Conservation (phyloP, 2,329 filamentous ascomycete species). For the Epichloe aotearoae region DNA sequence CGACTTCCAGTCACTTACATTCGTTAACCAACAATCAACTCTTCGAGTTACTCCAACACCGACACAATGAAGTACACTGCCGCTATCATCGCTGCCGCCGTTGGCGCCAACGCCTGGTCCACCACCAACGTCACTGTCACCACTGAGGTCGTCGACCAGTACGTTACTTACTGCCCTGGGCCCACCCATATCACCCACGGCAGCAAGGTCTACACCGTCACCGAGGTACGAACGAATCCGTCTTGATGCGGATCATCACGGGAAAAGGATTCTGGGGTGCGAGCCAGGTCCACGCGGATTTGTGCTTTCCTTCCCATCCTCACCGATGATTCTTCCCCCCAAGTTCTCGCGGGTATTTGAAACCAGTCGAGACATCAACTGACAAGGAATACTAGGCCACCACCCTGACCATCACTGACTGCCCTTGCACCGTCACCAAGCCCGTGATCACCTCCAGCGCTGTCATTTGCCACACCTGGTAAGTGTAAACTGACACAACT, state of each 20-base stretch:
- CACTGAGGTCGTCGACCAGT: slow-evolving; percentile 52
- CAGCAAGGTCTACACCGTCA: slow-evolving; percentile 56
- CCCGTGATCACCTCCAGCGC: slow-evolving; percentile 39
- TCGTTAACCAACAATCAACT: slow-evolving; percentile 30
- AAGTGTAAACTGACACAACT: slow-evolving; percentile 12
- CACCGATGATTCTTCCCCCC: background rate
- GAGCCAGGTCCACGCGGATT: background rate
- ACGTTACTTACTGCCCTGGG: slow-evolving; percentile 61
- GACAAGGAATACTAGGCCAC: slow-evolving; percentile 32
- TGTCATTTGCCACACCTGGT: slow-evolving; percentile 43
- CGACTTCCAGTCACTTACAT: slow-evolving; percentile 47
- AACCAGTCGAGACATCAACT: background rate
- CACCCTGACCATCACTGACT: slow-evolving; percentile 58
- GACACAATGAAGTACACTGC: slow-evolving; percentile 54
- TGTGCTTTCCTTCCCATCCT: background rate
- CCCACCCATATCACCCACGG: slow-evolving; percentile 51
- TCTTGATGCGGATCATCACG: no score
- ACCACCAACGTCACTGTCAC: slow-evolving; percentile 37
- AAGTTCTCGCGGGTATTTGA: background rate
- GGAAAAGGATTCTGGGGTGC: no score
- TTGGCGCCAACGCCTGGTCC: slow-evolving; percentile 6
- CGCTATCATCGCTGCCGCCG: slow-evolving; percentile 38
- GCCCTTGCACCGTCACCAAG: slow-evolving; percentile 55
- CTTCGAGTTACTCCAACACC: slow-evolving; percentile 30
- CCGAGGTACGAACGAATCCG: slow-evolving; percentile 31